These are phyloP conservation scores for Exophiala phaeomuriformis DNA, from an alignment of 2,329 filamentous ascomycete genomes.

Conservation along the genomic window DNA sequence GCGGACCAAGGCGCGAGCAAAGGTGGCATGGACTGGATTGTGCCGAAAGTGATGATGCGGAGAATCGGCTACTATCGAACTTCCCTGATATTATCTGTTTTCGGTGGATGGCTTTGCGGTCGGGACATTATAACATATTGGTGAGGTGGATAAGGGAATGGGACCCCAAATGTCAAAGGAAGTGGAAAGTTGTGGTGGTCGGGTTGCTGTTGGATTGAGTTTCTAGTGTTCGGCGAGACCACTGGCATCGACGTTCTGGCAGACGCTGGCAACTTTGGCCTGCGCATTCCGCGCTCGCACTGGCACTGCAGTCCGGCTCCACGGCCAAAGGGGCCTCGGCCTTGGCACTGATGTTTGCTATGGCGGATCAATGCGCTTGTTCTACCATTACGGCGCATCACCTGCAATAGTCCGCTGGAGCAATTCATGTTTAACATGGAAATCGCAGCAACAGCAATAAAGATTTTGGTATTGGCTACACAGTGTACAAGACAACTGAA, in stretches of 20 bases:
- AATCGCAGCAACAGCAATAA: too few relatives aligned
- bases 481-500: too few relatives aligned
- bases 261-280: too few relatives aligned
- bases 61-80: conserved; percentile 5
- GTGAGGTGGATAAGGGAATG: neutral
- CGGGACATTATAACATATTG: neutral
- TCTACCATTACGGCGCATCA: neutral
- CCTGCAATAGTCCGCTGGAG: neutral
- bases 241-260: too few relatives aligned
- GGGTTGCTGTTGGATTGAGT: too few relatives aligned
- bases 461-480: too few relatives aligned
- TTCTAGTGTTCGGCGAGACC: too few relatives aligned
- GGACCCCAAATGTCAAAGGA: neutral
- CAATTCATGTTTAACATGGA: neutral
- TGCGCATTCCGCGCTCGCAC: too few relatives aligned
- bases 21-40: conserved; percentile 10
- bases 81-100: conserved; percentile 2
- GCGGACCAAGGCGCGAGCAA: conserved; percentile 4
- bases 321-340: conserved; percentile 1
- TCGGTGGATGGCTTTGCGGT: neutral
- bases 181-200: neutral
- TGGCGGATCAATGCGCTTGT: neutral
- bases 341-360: neutral
- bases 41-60: conserved; percentile 8
- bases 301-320: neutral